phyloP scores from a whole-genome alignment of 805 yeast genomes.

The Yamadazyma sp. region DNA sequence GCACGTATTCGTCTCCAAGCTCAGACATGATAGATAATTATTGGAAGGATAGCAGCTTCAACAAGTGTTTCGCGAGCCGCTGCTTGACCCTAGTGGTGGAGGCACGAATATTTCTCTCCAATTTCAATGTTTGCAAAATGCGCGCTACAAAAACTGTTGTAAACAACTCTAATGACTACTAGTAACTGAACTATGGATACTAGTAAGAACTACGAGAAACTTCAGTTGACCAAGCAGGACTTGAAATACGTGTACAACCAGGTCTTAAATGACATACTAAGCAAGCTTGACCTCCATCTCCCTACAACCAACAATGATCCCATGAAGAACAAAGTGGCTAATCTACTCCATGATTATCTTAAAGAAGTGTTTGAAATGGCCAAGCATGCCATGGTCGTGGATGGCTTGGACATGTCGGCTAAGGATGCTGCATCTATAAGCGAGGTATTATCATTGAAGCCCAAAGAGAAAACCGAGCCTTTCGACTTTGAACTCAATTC shows the following conservation, averaged over 20 bases:
- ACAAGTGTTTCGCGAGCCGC: too few species aligned
- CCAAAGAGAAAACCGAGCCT: conserved; percentile 56
- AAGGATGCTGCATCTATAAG: conserved; percentile 19
- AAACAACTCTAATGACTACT: conserved; percentile 5
- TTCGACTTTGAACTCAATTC: conserved; percentile 67
- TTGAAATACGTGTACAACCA: conserved; percentile 48
- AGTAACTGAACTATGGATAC: conserved; percentile 6
- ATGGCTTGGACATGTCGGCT: conserved; percentile 45
- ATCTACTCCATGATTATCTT: conserved; percentile 46
- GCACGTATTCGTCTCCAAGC: conserved; percentile 61
- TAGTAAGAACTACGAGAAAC: conserved; percentile 33
- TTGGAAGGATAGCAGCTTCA: too few species aligned
- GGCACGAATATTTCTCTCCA: too few species aligned
- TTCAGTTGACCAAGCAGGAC: conserved; percentile 54
- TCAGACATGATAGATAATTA: conserved; percentile 15
- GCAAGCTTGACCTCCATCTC: conserved; percentile 49
- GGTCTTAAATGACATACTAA: conserved; percentile 40
- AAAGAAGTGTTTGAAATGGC: conserved; percentile 57
- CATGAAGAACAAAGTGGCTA: conserved; percentile 44
- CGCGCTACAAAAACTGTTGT: conserved; percentile 1
- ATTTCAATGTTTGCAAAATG: conserved; percentile 2
- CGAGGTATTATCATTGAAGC: conserved; percentile 27
- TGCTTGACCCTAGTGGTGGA: too few species aligned
- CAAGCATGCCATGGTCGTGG: conserved; percentile 54
- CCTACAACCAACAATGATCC: conserved; percentile 47